Percentiles rank a stretch among this genome's conserved stretches.
Evolutionary conservation across 495 filamentous ascomycete genomes (phyloP).

Genomic region (Podospora conica): DNA sequence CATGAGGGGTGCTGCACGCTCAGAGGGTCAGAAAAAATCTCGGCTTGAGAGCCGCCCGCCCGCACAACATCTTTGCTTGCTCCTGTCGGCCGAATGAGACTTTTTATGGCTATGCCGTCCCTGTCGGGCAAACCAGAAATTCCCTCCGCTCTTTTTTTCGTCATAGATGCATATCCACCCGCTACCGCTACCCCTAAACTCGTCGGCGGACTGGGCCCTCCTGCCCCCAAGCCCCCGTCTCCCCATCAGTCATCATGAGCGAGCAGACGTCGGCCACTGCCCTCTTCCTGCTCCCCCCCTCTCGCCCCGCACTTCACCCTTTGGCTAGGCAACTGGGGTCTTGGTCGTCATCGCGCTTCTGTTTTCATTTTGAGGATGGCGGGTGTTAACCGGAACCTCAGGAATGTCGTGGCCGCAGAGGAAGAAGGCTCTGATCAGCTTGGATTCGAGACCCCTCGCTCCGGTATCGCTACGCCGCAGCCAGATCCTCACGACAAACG

Average conservation of each 20-base stretch:
- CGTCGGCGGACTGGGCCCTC: constrained; percentile 19
- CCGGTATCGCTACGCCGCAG: constrained; percentile 78
- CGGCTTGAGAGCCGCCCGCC: constrained; percentile 21
- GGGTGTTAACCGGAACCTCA: constrained; percentile 42
- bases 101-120: constrained; percentile 20
- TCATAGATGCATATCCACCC: constrained; percentile 33
- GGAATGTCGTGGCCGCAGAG: constrained; percentile 45
- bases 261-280: constrained; percentile 22
- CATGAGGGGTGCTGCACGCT: constrained; percentile 31
- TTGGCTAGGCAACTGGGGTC: constrained; percentile 13
- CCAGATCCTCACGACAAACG: constrained; percentile 87
- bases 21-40: constrained; percentile 19
- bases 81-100: constrained; percentile 17
- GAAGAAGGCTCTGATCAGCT: constrained; percentile 72
- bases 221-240: constrained; percentile 21
- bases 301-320: constrained; percentile 22
- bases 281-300: constrained; percentile 17
- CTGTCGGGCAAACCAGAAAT: constrained; percentile 14
- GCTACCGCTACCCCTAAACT: constrained; percentile 28
- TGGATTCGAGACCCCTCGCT: constrained; percentile 75
- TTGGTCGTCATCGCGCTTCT: constrained; percentile 6
- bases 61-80: constrained; percentile 11
- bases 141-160: constrained; percentile 20
- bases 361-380: constrained; percentile 27
- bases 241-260: constrained; percentile 29